phyloP scores from a whole-genome alignment of 2,329 filamentous ascomycete species.

The Penicillium sp. region DNA sequence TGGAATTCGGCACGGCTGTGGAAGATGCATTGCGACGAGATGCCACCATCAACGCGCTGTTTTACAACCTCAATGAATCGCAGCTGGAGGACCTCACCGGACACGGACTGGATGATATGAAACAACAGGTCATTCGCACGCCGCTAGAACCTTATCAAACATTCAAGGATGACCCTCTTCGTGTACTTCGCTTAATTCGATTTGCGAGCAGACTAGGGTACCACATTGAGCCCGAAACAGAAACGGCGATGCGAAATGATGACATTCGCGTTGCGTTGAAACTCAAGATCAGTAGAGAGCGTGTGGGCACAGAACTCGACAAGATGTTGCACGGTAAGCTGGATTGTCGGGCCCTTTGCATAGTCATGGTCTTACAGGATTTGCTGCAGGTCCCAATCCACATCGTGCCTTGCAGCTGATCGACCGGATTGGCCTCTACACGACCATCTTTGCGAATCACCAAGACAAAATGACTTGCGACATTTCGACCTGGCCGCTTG shows the following conservation, averaged over 20 bases:
- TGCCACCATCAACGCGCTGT: conserved; percentile 90
- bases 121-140: conserved; percentile 67
- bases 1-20: conserved; percentile 87
- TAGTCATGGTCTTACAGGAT: conserved; percentile 2
- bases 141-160: conserved; percentile 84
- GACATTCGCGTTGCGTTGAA: conserved; percentile 73
- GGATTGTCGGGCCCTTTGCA: neutral
- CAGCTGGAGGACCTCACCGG: conserved; percentile 79
- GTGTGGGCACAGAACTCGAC: conserved; percentile 78
- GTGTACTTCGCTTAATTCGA: conserved; percentile 77
- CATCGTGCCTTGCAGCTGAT: conserved; percentile 36
- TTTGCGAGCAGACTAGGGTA: conserved; percentile 85
- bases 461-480: conserved; percentile 51
- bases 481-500: conserved; percentile 54
- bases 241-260: conserved; percentile 68
- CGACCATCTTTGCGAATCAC: conserved; percentile 40
- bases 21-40: conserved; percentile 87
- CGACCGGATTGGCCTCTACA: conserved; percentile 35
- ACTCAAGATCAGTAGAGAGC: conserved; percentile 84
- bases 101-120: conserved; percentile 67
- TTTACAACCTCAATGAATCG: conserved; percentile 82
- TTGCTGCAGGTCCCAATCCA: conserved; percentile 34
- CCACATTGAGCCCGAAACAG: conserved; percentile 63
- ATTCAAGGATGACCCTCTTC: conserved; percentile 86
- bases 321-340: conserved; percentile 74